Conservation (phyloP, 139 green algal species). For the Micromonas commoda region DNA sequence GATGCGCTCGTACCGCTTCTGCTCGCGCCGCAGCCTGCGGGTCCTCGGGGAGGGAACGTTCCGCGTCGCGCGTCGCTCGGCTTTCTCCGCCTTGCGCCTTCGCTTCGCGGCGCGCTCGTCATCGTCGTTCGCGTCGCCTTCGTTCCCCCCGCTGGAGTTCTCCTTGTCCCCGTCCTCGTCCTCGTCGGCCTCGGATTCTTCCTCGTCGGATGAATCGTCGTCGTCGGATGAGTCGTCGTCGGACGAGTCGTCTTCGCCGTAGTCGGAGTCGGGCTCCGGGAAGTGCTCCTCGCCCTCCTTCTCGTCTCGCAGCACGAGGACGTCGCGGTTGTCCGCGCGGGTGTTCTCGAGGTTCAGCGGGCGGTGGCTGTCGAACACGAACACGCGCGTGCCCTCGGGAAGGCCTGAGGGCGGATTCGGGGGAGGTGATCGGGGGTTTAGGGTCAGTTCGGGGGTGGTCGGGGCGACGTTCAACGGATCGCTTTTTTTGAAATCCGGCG, state of each 20-base stretch:
- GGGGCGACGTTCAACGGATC: neutral
- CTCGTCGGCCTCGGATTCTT: neutral
- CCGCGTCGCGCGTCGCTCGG: neutral
- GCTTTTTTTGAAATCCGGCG: neutral
- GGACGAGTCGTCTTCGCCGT: neutral
- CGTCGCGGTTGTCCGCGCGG: constrained; percentile 29
- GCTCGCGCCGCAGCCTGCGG: neutral
- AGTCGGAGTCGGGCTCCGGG: constrained; percentile 16
- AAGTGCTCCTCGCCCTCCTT: constrained; percentile 26
- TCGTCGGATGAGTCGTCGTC: neutral
- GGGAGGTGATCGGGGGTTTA: neutral
- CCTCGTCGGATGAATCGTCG: constrained; percentile 6
- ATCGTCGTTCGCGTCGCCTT: neutral
- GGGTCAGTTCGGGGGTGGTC: too few relatives aligned
- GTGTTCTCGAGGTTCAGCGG: constrained; percentile 33
- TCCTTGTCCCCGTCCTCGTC: neutral
- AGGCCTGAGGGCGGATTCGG: neutral
- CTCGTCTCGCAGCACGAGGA: constrained; percentile 35
- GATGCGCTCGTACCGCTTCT: neutral
- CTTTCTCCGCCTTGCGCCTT: neutral
- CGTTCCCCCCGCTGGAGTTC: neutral
- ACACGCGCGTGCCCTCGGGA: constrained; percentile 42
- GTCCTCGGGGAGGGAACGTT: constrained; percentile 7
- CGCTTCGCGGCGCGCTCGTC: neutral
- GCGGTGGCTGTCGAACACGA: constrained; percentile 75